Base-by-base conservation (phyloP, 495 filamentous ascomycete genomes). In the Glonium stellatum region DNA sequence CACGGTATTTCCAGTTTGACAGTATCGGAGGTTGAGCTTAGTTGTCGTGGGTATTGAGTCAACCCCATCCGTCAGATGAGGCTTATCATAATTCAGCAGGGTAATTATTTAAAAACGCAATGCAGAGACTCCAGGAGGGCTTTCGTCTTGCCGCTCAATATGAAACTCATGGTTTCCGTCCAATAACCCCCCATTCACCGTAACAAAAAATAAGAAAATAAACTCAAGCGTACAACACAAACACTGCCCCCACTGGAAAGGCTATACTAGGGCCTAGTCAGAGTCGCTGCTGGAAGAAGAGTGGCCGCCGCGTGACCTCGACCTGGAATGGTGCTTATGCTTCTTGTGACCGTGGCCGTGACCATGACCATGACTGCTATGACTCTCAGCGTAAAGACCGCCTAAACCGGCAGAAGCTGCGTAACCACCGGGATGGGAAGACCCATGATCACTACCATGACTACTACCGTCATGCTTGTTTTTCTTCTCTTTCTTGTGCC, bases 401-500 rank as follows among this genome's bases (percentile, higher is more conserved):
- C 55, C 56, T 9, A 68, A 48, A 10, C 65, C 65, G 55, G 65
- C 65, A 25, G 65, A 61, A 42, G 65, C 60, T n/a, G 60, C 61
- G 25, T 51, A 55, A 10, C 53, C 34, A 57, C 60, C 18, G 27
- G 6, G 27, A 6, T 57, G 56, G 13, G 41, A 49, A 19, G 42
- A 19, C 13, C 58, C 58, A 53, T 63, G 57, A 31, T 58, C 49
- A 51, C 65, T 58, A 22, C 57, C 48, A 56, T 58, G 49, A 19
- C 35, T 9, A 23, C 23, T 39, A 18, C 50, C 35, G 9, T 21
- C 19, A 15, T 61, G 27, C 21, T 63, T 65, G 52, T 68, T 55
- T 54, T 70, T 68, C 65, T 70, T 70, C 12, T 68, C 55, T 22
- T 70, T 65, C 65, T 68, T 70, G 22, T 65, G 61, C 44, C 58